These are phyloP conservation scores for Lasiosphaeris hirsuta DNA, from an alignment of 495 filamentous ascomycete genomes.

Conservation along the genomic window DNA sequence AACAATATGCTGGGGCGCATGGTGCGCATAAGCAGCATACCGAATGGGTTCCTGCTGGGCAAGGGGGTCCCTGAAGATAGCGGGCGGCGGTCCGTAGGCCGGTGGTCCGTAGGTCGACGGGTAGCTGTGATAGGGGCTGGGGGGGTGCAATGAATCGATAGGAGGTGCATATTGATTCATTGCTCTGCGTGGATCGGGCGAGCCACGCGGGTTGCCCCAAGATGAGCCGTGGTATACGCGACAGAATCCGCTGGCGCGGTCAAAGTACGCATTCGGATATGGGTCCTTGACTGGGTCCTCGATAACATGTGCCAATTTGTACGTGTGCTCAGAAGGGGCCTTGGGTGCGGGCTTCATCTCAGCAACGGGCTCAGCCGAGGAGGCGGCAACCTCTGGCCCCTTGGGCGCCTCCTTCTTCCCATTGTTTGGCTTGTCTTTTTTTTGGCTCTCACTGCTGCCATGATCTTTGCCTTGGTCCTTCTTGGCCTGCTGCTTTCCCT, in stretches of 20 bases:
- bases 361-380: not conserved
- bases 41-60: no score
- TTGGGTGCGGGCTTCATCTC: not conserved
- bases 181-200: no score
- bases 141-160: no score
- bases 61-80: no score
- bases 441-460: not conserved
- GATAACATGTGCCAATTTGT: constrained; percentile 39
- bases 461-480: not conserved
- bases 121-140: no score
- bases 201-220: constrained; percentile 39
- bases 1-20: no score
- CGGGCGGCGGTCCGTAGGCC: no score
- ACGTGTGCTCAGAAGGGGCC: not conserved
- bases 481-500: not conserved
- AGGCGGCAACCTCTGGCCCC: not conserved
- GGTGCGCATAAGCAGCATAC: no score
- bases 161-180: no score
- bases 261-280: constrained; percentile 50
- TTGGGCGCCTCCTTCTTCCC: not conserved
- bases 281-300: constrained; percentile 39
- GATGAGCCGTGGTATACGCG: constrained; percentile 48
- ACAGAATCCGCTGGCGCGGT: constrained; percentile 35
- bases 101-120: no score
- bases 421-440: constrained; percentile 10